Base-by-base conservation (phyloP, 306 rosid genomes). In the Hippophae gyantsensis region DNA sequence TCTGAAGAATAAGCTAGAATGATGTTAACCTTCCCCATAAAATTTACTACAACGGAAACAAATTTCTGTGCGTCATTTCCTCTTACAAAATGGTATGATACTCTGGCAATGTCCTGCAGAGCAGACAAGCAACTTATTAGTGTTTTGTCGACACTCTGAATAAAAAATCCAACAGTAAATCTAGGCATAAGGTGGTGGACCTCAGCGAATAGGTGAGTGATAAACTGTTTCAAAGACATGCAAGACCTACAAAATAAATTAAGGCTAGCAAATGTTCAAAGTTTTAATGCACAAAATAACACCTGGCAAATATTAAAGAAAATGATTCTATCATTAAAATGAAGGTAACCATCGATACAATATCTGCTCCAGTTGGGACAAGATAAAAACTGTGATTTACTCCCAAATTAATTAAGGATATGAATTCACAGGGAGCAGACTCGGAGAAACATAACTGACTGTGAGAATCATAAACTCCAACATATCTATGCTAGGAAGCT, bases 101-200 rank as follows among this genome's bases (percentile, higher is more conserved):
- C 94, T 65, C 78, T 86, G 83, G 82, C 65, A 84, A 93, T 84
- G 73, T 93, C 99, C 99, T 93, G 95, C 84, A 68, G 60, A 25
- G 48, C 27, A 68, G 13, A 40, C 40, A 53, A 80, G 71, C 79
- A 44, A 65, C 68, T 52, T 42, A 57, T 43, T 52, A 61, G 52
- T 62, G 46, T 46, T 61, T 52, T 55, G 41, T 56, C 42, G 44
- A 66, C 73, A 46, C 32, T 52, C 8, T 13, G n/a, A 49, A 5
- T 6, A 13, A 40, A 23, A 40, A 46, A 59, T 63, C n/a, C 49
- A 51, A 25, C 23, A 14, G 62, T 62, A 50, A 13, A 7, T 32
- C 38, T 9, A 56, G n/a, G 53, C 2, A 49, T 0, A 9, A 48
- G 23, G 23, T 18, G 23, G 54, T 38, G 66, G 13, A 52, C 40